Percentiles rank a stretch among this genome's conserved stretches.
Conservation (phyloP, 352 stramenopile genomes). For the Thalassiosira mediterranea region DNA sequence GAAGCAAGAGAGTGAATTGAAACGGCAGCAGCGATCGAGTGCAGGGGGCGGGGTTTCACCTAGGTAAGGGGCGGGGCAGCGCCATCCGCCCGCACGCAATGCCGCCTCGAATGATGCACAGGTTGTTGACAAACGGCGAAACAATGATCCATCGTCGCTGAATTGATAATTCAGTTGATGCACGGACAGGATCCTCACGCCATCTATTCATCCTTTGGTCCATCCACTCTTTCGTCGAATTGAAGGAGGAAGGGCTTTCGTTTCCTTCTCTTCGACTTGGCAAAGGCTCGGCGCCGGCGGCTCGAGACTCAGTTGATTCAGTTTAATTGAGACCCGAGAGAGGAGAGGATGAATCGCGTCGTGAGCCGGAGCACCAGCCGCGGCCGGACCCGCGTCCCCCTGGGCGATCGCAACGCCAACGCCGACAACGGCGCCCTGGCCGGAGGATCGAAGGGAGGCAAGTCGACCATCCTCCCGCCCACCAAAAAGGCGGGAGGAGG, state of each 20-base stretch:
- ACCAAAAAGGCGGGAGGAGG: conserved; percentile 8
- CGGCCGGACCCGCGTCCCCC: neutral
- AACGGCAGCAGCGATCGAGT: too few species aligned
- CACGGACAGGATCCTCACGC: neutral
- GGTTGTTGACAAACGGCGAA: neutral
- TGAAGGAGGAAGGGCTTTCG: neutral
- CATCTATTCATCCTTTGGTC: neutral
- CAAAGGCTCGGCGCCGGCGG: neutral
- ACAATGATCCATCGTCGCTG: neutral
- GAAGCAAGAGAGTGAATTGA: too few species aligned
- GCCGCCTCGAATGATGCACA: too few species aligned
- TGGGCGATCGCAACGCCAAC: conserved; percentile 5
- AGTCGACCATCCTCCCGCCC: neutral
- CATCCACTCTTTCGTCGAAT: neutral
- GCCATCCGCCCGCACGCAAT: too few species aligned
- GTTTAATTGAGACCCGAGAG: neutral
- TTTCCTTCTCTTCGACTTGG: neutral
- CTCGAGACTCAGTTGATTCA: neutral
- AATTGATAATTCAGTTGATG: neutral
- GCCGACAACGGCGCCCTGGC: conserved; percentile 7
- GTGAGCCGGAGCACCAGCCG: too few species aligned
- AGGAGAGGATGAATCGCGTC: neutral
- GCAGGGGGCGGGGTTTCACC: too few species aligned
- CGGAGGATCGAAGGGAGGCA: conserved; percentile 6
- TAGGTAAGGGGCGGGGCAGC: too few species aligned